Percentiles rank a stretch among this genome's conserved stretches.
Conservation (phyloP, 176 grass and related monocot species). For the Bolboschoenus planiculmis region DNA sequence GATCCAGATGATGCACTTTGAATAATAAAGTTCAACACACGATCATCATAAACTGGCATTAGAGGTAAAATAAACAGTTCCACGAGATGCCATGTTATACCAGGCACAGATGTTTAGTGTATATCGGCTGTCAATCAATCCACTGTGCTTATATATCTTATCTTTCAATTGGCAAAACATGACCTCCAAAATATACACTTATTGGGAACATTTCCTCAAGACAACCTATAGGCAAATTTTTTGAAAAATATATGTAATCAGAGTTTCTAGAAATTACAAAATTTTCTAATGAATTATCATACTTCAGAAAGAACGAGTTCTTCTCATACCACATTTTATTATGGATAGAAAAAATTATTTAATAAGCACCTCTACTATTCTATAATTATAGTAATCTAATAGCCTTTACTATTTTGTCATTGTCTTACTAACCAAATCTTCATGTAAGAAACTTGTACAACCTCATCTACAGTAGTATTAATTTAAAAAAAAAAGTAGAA, state of each 20-base stretch:
- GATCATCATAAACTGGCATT: neutral
- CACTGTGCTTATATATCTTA: neutral
- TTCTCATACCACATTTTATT: neutral
- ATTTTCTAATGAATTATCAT: neutral
- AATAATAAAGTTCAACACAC: neutral
- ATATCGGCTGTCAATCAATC: neutral
- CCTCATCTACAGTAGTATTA: neutral
- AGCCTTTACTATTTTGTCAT: neutral
- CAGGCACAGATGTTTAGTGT: neutral
- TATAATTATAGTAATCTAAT: neutral
- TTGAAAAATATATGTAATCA: neutral
- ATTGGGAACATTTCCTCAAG: neutral
- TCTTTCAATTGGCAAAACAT: neutral
- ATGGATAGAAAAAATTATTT: neutral
- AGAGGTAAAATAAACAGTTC: neutral
- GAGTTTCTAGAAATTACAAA: neutral
- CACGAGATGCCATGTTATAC: neutral
- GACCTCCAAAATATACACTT: neutral
- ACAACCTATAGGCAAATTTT: neutral
- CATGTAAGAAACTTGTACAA: neutral
- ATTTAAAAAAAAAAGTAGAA: too few relatives aligned
- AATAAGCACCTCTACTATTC: neutral
- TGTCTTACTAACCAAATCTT: neutral
- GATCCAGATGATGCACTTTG: neutral
- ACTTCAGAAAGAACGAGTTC: neutral